Evolutionary conservation across 2,329 filamentous ascomycete species (phyloP), one percentile per base, ranked within the genome.

Genomic region (Boeremia lycopersici): DNA sequence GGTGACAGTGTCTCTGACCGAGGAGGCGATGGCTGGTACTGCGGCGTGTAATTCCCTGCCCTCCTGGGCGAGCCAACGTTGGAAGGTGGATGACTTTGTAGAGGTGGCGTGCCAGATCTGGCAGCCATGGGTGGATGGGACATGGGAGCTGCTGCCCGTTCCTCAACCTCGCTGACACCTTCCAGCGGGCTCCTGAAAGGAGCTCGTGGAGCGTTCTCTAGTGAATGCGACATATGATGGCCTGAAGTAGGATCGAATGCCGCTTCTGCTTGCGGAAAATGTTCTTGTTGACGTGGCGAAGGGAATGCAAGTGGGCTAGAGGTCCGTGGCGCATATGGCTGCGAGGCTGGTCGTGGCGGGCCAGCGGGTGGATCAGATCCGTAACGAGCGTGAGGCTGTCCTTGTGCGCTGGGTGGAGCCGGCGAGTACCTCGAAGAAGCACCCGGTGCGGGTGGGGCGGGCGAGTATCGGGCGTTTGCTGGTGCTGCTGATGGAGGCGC

Each of bases 281-380:
- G 59, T 19, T 66, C 59, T 4, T 63, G 61, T 11, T 71, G 72
- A 10, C 76, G 72, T 25, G 74, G 69, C 40, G 52, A 42, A 29
- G 75, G 73, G 44, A 82, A 81, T 29, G 85, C 85, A 13, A 88
- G 76, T 13, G 85, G 85, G 69, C 85, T 87, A n/a, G 85, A 87
- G 6, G 84, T 87, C 51, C 85, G 79, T 15, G 85, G 85, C 36
- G 85, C 82, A 69, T 86, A 87, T 4, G 82, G 78, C 56, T 85
- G 77, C 12, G 74, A 64, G 70, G 75, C 58, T 71, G 78, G 67
- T 48, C 67, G 69, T 39, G 67, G 70, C 10, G 67, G 70, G 23
- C 54, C 65, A 19, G 50, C 67, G 4, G 62, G 58, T 12, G 75
- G 69, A n/a, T 76, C 72, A 30, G 76, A 71, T 26, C 65, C 67